phyloP scores from a whole-genome alignment of 2,329 filamentous ascomycete species.

The Aspergillus thermomutatus region DNA sequence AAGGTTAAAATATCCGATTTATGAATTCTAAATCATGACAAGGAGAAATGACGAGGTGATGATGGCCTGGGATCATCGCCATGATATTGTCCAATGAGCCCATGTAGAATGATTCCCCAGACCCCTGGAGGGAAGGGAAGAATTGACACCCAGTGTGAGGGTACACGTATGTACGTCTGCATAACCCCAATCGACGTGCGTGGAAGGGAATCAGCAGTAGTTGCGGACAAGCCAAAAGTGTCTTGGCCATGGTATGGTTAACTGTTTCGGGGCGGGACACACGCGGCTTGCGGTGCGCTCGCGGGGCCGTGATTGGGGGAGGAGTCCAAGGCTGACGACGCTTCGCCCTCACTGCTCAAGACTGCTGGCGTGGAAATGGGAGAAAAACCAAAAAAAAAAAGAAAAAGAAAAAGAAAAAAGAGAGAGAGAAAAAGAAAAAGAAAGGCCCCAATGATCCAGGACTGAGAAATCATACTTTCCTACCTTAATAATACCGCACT shows the following conservation, averaged over 20 bases:
- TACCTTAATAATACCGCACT: background rate
- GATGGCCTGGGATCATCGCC: background rate
- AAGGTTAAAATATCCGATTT: background rate
- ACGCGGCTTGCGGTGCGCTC: conserved; percentile 34
- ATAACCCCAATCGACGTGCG: background rate
- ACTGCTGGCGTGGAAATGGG: conserved; percentile 8
- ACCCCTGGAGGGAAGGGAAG: background rate
- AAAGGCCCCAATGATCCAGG: background rate
- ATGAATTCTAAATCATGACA: background rate
- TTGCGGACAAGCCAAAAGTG: conserved; percentile 14
- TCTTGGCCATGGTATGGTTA: conserved; percentile 28
- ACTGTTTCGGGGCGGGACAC: conserved; percentile 29
- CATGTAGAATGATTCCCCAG: background rate
- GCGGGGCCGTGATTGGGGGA: conserved; percentile 34
- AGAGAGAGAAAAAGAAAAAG: background rate
- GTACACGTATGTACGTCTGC: background rate
- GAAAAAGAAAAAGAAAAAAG: background rate
- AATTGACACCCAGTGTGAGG: background rate
- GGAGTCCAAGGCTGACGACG: conserved; percentile 35
- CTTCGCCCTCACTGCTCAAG: conserved; percentile 17
- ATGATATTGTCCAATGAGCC: background rate
- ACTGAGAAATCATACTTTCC: background rate
- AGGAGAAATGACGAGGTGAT: background rate
- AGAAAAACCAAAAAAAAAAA: background rate
- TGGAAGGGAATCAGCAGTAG: conserved; percentile 1